These are phyloP conservation scores for Colletotrichum tanaceti DNA, from an alignment of 2,329 filamentous ascomycete species.

Conservation along the genomic window DNA sequence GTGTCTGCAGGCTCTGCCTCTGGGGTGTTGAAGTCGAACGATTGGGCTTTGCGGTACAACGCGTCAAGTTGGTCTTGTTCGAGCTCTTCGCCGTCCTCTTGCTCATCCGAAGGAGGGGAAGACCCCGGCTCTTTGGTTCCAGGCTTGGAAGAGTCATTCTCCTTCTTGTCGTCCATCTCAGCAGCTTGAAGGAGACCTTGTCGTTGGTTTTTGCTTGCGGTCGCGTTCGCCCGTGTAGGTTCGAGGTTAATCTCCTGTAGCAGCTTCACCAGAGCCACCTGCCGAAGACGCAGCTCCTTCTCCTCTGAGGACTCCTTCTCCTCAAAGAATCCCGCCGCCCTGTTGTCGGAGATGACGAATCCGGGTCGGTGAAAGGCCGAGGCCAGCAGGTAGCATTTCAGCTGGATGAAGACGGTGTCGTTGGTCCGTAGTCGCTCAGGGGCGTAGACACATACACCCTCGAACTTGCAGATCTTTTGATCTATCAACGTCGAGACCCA, in stretches of 20 bases:
- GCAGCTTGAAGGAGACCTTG: slow-evolving; percentile 87
- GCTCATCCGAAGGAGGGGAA: slow-evolving; percentile 69
- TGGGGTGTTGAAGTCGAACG: slow-evolving; percentile 93
- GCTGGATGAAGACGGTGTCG: slow-evolving; percentile 92
- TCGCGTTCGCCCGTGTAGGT: slow-evolving; percentile 79
- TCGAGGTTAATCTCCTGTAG: slow-evolving; percentile 89
- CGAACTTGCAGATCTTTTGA: slow-evolving; percentile 87
- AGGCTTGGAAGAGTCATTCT: slow-evolving; percentile 62
- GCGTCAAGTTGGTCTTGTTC: slow-evolving; percentile 96
- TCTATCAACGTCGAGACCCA: slow-evolving; percentile 96
- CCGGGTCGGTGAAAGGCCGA: slow-evolving; percentile 76
- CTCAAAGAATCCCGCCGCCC: slow-evolving; percentile 80
- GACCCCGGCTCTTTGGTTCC: slow-evolving; percentile 54
- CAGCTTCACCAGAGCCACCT: slow-evolving; percentile 87
- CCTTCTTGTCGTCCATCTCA: slow-evolving; percentile 84
- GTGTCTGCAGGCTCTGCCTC: slow-evolving; percentile 84
- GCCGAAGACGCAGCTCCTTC: slow-evolving; percentile 82
- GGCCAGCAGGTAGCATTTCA: slow-evolving; percentile 80
- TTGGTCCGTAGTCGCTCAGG: slow-evolving; percentile 88
- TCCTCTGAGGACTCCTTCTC: slow-evolving; percentile 88
- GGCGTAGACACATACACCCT: slow-evolving; percentile 88
- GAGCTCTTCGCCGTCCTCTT: slow-evolving; percentile 91
- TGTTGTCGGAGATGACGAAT: slow-evolving; percentile 75
- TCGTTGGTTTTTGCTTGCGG: slow-evolving; percentile 81
- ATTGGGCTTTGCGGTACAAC: slow-evolving; percentile 94